Percentiles rank a stretch among this genome's conserved stretches.
Conservation (phyloP, 495 filamentous ascomycete species). For the Staphylotrichum tortipilum region DNA sequence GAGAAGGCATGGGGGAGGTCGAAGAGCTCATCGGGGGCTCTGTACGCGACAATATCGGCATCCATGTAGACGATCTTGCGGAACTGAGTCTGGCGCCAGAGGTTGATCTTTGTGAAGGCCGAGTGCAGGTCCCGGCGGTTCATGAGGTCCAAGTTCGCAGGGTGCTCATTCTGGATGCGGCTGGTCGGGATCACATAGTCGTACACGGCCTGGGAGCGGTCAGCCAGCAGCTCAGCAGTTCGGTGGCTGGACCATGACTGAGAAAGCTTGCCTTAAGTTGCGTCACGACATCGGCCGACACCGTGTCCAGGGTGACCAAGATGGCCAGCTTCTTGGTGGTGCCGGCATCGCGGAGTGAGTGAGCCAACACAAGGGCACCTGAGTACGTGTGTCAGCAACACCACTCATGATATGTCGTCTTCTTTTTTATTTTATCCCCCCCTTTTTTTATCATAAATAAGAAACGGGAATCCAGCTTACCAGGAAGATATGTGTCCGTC, state of each 20-base stretch:
- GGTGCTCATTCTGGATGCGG: conserved; percentile 62
- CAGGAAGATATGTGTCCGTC: conserved; percentile 85
- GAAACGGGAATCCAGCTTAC: conserved; percentile 39
- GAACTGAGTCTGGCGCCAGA: conserved; percentile 90
- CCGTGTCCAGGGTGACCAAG: conserved; percentile 67
- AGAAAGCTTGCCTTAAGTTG: conserved; percentile 55
- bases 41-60: conserved; percentile 76
- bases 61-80: conserved; percentile 87
- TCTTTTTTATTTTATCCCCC: too few relatives aligned
- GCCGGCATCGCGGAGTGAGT: conserved; percentile 88
- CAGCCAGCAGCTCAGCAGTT: not conserved
- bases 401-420: too few relatives aligned
- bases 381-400: conserved; percentile 17
- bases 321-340: conserved; percentile 79
- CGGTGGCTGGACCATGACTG: not conserved
- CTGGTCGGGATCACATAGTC: conserved; percentile 83
- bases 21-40: conserved; percentile 90
- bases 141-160: conserved; percentile 85
- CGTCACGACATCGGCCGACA: conserved; percentile 61
- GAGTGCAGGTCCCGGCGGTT: conserved; percentile 79
- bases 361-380: conserved; percentile 90
- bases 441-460: too few relatives aligned
- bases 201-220: conserved; percentile 57
- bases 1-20: conserved; percentile 67
- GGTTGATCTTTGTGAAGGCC: conserved; percentile 90